Evolutionary conservation across 106 monocot genomes (phyloP).

Genomic region (Chionographis japonica): DNA sequence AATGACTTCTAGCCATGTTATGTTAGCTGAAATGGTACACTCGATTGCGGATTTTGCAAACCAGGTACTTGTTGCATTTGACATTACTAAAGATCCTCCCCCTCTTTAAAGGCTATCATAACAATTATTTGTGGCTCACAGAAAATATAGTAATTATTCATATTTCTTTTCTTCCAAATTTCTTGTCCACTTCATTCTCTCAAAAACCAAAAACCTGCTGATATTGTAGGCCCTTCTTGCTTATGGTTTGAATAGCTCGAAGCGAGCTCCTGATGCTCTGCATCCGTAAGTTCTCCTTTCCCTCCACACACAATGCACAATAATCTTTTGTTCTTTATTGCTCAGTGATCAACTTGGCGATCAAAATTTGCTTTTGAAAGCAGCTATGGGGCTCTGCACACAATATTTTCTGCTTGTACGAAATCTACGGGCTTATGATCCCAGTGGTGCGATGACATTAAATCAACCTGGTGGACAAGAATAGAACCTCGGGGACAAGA

Average conservation of each 20-base stretch:
- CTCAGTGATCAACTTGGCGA: neutral
- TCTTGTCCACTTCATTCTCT: neutral
- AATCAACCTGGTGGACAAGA: no score
- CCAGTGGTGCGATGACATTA: no score
- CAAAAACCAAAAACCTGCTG: neutral
- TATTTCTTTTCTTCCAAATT: neutral
- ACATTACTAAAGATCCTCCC: no score
- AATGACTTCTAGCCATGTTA: constrained; percentile 96
- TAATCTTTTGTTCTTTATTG: neutral
- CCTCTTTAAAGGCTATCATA: no score
- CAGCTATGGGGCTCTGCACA: no score
- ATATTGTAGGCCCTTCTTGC: constrained; percentile 83
- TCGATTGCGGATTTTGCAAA: constrained; percentile 97
- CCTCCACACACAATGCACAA: neutral
- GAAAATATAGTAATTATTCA: neutral
- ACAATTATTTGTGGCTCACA: no score
- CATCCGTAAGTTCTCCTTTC: constrained; percentile 72
- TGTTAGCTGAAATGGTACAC: constrained; percentile 94
- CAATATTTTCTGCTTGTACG: no score
- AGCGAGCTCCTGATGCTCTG: constrained; percentile 93
- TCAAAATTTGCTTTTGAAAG: no score
- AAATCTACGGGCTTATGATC: no score
- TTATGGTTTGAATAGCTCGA: constrained; percentile 97
- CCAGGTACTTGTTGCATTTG: constrained; percentile 50
- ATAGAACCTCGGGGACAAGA: no score